These are phyloP conservation scores for Ampelomyces quisqualis DNA, from an alignment of 2,329 filamentous ascomycete genomes.

Conservation along the genomic window DNA sequence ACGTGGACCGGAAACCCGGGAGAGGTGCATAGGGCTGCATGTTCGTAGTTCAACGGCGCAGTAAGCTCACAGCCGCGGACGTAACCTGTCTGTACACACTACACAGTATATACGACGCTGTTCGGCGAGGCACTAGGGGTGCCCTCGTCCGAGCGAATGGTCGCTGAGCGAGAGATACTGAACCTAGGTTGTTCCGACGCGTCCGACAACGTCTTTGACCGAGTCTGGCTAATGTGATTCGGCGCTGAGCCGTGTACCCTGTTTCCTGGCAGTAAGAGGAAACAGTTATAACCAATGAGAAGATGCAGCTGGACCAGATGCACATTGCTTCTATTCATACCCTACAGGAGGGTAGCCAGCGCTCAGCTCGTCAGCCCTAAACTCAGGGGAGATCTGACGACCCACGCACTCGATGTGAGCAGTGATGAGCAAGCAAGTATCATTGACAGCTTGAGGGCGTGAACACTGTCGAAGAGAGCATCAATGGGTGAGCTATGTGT, in stretches of 20 bases:
- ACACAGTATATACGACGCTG: too few relatives aligned
- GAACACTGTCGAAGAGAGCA: neutral
- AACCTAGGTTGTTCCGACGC: too few relatives aligned
- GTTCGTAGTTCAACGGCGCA: slow-evolving; percentile 18
- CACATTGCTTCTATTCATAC: slow-evolving; percentile 2
- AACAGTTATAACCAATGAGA: too few relatives aligned
- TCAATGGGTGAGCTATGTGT: neutral
- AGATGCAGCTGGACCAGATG: too few relatives aligned
- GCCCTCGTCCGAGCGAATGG: too few relatives aligned
- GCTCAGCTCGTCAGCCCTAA: slow-evolving; percentile 32
- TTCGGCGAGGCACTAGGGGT: too few relatives aligned
- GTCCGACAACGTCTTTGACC: too few relatives aligned
- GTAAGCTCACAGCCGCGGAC: slow-evolving; percentile 27
- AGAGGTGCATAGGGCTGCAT: slow-evolving; percentile 43
- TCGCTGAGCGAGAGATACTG: too few relatives aligned
- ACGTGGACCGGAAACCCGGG: slow-evolving; percentile 34
- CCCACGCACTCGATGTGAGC: slow-evolving; percentile 13
- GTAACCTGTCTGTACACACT: slow-evolving; percentile 11
- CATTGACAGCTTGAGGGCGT: neutral
- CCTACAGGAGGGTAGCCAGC: slow-evolving; percentile 11
- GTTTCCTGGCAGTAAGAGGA: neutral
- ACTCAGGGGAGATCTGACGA: neutral
- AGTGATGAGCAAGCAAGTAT: slow-evolving; percentile 10
- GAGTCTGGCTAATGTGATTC: slow-evolving; percentile 1
- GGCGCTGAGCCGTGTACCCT: neutral